Evolutionary conservation across 2,329 filamentous ascomycete genomes (phyloP).

Genomic region (Sclerotinia spermophila): DNA sequence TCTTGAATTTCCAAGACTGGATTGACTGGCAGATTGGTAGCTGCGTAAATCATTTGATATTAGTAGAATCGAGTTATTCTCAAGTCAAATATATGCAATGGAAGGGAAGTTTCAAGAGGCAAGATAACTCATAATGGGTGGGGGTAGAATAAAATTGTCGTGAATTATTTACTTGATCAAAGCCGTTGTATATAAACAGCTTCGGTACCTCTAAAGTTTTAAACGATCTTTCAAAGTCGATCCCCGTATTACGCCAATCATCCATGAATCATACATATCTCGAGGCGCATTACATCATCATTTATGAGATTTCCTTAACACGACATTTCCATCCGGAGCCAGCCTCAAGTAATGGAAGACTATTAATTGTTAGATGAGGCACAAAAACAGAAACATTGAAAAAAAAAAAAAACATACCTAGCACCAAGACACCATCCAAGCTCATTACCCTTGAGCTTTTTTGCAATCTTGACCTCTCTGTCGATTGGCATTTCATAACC

Average conservation of each 20-base stretch:
- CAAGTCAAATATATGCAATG: neutral
- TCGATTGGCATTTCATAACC: slow-evolving; percentile 98
- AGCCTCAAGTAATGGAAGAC: slow-evolving; percentile 77
- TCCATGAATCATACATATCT: slow-evolving; percentile 18
- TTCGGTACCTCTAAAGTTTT: slow-evolving; percentile 8
- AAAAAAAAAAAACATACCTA: slow-evolving; percentile 58
- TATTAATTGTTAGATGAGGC: slow-evolving; percentile 44
- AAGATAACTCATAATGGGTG: neutral
- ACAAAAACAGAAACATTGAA: neutral
- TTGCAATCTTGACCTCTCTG: slow-evolving; percentile 93
- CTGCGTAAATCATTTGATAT: neutral
- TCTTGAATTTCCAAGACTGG: neutral
- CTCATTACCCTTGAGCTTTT: slow-evolving; percentile 98
- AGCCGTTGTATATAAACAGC: neutral
- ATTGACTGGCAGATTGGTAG: neutral
- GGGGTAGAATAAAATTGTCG: neutral
- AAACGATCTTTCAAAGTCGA: slow-evolving; percentile 1
- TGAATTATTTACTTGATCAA: slow-evolving; percentile 15
- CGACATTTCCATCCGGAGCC: slow-evolving; percentile 89
- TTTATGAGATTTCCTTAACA: slow-evolving; percentile 68
- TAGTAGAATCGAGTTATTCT: neutral
- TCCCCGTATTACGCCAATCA: slow-evolving; percentile 9
- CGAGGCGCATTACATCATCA: slow-evolving; percentile 14
- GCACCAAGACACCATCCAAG: slow-evolving; percentile 97
- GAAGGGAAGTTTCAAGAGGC: too few relatives aligned